Conservation (phyloP, 2,329 filamentous ascomycete genomes). For the Plectosphaerella plurivora region DNA sequence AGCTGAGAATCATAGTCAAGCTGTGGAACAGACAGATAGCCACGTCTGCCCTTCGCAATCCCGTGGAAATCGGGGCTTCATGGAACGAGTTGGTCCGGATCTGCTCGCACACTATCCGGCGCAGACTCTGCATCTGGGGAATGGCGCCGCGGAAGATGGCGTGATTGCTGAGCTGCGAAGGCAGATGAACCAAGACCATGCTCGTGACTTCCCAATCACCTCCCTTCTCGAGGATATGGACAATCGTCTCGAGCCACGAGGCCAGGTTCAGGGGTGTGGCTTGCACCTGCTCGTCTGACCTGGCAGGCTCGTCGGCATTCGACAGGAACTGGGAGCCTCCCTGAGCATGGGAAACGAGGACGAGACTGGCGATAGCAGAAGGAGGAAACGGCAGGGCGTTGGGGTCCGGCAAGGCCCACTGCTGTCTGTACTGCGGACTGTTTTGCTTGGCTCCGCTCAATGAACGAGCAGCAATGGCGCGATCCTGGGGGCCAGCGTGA, state of each 20-base stretch:
- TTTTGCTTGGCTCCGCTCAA: slow-evolving; percentile 31
- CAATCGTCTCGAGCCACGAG: slow-evolving; percentile 72
- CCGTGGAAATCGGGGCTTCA: slow-evolving; percentile 74
- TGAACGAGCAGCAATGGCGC: slow-evolving; percentile 34
- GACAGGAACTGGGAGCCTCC: slow-evolving; percentile 8
- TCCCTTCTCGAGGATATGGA: slow-evolving; percentile 63
- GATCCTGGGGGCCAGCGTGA: slow-evolving; percentile 40
- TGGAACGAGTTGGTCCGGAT: slow-evolving; percentile 72
- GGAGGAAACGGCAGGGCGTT: slow-evolving; percentile 48
- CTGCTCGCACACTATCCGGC: slow-evolving; percentile 76
- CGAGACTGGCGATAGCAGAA: slow-evolving; percentile 41
- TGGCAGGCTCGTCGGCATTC: slow-evolving; percentile 4
- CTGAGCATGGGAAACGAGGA: slow-evolving; percentile 39
- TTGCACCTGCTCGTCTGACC: slow-evolving; percentile 16
- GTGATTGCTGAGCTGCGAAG: slow-evolving; percentile 85
- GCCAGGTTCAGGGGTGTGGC: slow-evolving; percentile 53
- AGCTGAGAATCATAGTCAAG: slow-evolving; percentile 83
- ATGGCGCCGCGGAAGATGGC: slow-evolving; percentile 74
- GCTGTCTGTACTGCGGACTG: slow-evolving; percentile 37
- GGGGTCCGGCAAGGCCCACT: slow-evolving; percentile 56
- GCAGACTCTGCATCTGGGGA: slow-evolving; percentile 69
- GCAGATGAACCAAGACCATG: slow-evolving; percentile 80
- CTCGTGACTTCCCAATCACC: slow-evolving; percentile 92
- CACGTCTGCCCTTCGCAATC: slow-evolving; percentile 81
- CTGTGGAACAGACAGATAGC: slow-evolving; percentile 84